A percentile compares a stretch with the other conserved stretches of the same genome.
These are phyloP conservation scores for Rhodotorula taiwanensis DNA, from an alignment of 768 basidiomycete genomes.

Conservation along the genomic window DNA sequence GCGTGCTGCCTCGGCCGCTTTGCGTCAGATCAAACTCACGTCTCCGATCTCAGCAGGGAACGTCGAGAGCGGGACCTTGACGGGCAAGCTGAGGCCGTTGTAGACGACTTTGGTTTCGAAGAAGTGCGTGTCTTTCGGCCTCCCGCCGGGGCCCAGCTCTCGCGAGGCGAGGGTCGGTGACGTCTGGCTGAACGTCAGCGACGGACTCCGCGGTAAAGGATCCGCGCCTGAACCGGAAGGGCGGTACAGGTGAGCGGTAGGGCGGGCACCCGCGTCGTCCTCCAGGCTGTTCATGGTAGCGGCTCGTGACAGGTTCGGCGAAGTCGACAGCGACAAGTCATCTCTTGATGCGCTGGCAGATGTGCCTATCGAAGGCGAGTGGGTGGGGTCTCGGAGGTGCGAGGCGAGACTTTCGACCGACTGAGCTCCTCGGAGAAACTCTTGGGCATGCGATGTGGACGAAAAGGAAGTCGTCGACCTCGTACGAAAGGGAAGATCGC, in stretches of 20 bases:
- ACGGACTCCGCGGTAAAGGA: too few species aligned
- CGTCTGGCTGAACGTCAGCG: too few species aligned
- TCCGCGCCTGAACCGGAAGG: too few species aligned
- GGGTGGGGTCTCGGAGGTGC: neutral
- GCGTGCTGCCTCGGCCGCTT: too few species aligned
- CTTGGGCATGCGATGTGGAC: too few species aligned
- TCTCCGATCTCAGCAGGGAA: slow-evolving; percentile 96
- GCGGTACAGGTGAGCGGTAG: too few species aligned
- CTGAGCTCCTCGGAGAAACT: neutral
- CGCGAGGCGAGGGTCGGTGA: too few species aligned
- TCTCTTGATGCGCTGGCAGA: slow-evolving; percentile 7
- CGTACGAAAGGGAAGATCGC: too few species aligned
- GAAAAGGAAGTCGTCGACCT: too few species aligned
- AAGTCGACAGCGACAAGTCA: neutral
- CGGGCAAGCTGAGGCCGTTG: slow-evolving; percentile 71
- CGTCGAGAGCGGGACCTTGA: slow-evolving; percentile 79
- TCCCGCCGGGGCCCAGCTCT: neutral
- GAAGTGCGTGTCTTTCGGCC: slow-evolving; percentile 80
- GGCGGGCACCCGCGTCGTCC: neutral
- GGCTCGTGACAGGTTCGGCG: slow-evolving; percentile 7
- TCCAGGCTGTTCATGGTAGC: slow-evolving; percentile 15
- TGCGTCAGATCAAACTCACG: slow-evolving; percentile 55
- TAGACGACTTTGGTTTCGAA: slow-evolving; percentile 79
- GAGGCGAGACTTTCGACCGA: slow-evolving; percentile 8
- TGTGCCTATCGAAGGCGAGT: neutral